Evolutionary conservation across 768 basidiomycete species (phyloP), one percentile per base, ranked within the genome.

Genomic region (Amanita molliuscula): DNA sequence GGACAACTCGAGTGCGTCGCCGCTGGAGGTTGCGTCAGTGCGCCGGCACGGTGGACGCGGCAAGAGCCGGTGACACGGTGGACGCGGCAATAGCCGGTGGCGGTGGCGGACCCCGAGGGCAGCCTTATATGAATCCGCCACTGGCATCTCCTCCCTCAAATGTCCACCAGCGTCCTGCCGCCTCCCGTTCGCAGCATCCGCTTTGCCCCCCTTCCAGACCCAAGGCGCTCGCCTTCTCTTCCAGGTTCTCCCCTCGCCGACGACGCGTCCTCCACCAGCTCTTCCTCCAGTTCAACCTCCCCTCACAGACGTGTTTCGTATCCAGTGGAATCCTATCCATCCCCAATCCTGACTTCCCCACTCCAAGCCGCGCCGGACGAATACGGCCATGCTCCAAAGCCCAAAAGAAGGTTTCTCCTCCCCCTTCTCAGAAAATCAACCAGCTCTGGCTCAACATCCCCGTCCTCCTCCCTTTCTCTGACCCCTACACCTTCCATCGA

Each of bases 151-250:
- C 31, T 37, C 8, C 23, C 26, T 28, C 2, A 13, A 36, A 46
- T 52, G 36, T n/a, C 44, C 36, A 15, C 38, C 44, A 10, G 31
- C 35, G 25, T 36, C 16, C 44, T 15, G 11, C 34, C 40, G 20
- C 50, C 50, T 35, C 21, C 53, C 15, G 18, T 54, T 10, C 60
- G 61, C 16, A 65, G 68, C 42, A 91, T 93, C 52, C 78, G 86
- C 53, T 93, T 93, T 54, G 90, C 91, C 0, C 91, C 91, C 1
- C 76, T 93, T 15, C 91, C 91, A 1, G 84, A 87, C 56, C 85
- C 87, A 1, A 72, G 78, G 20, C 72, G 78, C 45, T 72, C 35
- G 46, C 53, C 61, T 37, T 44, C 56, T 15, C 44, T 48, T 29
- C 51, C 54, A 9, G 62, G 57, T 31, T 53, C 57, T 16, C 57